Base-by-base conservation (phyloP, 2,329 filamentous ascomycete genomes). In the Neocatenulostroma microsporum region DNA sequence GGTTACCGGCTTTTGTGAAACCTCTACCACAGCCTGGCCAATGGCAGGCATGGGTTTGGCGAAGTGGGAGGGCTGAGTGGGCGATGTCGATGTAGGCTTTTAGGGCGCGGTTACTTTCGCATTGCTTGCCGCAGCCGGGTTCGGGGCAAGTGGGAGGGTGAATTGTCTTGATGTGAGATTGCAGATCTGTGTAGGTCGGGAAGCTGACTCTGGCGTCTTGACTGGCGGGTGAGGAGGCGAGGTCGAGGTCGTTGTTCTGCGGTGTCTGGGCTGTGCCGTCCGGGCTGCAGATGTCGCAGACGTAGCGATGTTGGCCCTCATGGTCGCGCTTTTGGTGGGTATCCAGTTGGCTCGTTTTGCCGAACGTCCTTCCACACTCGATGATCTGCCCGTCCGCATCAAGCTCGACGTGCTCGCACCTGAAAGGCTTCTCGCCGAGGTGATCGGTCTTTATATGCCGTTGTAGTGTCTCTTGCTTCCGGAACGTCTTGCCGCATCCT, bases 391-490 rank as follows among this genome's bases (percentile, higher is more conserved):
- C 69, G 0, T 73, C 76, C 4, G 58, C 56, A 14, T 64, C 56
- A 44, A 78, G 65, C 14, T 50, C 45, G n/a, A 71, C 47, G 39
- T 80, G 69, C 1, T 69, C 66, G 58, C 89, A 96, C 4, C 71
- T 69, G 52, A 79, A 94, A 0, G 84, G 78, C 30, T 80, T 76
- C 41, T 81, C 62, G 19, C 80, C 69, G 25, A 89, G 65, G 58
- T 96, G 89, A 10, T 79, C 80, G 8, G 76, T 75, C 36, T 80
- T 76, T 45, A 94, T 75, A 57, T 96, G 89, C 34, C 83, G 80
- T 56, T 88, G 78, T 12, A 95, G 70, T 0, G 87, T 93, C 47
- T 86, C 79, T 56, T 86, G 82, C 62, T 94, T 95, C 43, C 89
- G 76, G 60, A 95, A 96, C 14, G 76, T 78, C 67, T 91, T 91